Percentiles rank a stretch among this genome's conserved stretches.
phyloP scores from a whole-genome alignment of 805 yeast species.

The Barnettozyma pratensis region DNA sequence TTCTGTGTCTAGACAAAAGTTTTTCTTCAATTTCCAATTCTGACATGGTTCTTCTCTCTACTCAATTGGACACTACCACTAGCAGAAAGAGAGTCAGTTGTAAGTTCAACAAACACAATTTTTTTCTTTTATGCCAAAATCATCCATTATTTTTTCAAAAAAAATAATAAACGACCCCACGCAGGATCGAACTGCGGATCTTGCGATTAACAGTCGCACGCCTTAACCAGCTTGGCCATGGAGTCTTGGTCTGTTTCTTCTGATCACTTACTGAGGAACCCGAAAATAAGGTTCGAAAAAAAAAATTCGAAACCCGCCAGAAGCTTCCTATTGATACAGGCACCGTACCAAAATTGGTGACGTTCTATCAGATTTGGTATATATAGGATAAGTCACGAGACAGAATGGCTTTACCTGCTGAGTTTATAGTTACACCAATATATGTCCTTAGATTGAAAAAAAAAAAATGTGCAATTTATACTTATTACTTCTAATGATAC shows the following conservation, averaged over 20 bases:
- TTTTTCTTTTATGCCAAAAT: not conserved
- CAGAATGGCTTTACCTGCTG: too few relatives aligned
- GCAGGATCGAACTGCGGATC: conserved; percentile 49
- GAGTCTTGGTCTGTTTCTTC: conserved; percentile 19
- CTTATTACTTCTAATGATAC: too few relatives aligned
- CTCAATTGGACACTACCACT: not conserved
- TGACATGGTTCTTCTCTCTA: not conserved
- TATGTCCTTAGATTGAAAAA: too few relatives aligned
- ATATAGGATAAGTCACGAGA: too few relatives aligned
- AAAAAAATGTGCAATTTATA: too few relatives aligned
- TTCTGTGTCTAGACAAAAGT: conserved; percentile 55
- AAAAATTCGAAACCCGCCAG: too few relatives aligned
- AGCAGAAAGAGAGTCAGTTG: not conserved
- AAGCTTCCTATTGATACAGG: too few relatives aligned
- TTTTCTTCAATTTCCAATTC: conserved; percentile 41
- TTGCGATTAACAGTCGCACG: conserved; percentile 49
- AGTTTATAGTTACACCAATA: too few relatives aligned
- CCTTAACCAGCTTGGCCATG: conserved; percentile 35
- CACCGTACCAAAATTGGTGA: too few relatives aligned
- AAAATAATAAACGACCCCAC: conserved; percentile 36
- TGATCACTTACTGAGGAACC: too few relatives aligned
- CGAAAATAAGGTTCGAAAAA: too few relatives aligned
- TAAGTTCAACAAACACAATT: not conserved
- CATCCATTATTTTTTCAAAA: not conserved
- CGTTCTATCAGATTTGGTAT: too few relatives aligned